phyloP scores from a whole-genome alignment of 805 yeast genomes.

The Saccharomycopsis javanensis region DNA sequence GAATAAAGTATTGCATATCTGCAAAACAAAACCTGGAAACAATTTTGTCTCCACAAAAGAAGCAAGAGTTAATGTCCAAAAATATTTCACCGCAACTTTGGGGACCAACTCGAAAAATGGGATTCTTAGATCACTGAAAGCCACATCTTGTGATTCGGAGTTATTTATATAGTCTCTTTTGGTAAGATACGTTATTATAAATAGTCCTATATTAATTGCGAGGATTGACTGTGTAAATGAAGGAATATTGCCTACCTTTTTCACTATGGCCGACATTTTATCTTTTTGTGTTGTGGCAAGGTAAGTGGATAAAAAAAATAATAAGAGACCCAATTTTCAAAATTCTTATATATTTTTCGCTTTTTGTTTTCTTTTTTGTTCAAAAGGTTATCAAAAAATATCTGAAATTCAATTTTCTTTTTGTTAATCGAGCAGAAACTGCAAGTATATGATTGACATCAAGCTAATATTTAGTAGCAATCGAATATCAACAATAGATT shows the following conservation, averaged over 20 bases:
- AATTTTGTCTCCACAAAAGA: constrained; percentile 51
- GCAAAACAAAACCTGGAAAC: constrained; percentile 36
- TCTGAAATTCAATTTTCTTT: no score
- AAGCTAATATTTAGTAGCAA: no score
- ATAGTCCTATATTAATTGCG: not conserved
- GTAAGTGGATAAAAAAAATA: not conserved
- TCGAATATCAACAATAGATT: no score
- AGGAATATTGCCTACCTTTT: not conserved
- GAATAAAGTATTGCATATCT: constrained; percentile 40
- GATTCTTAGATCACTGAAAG: constrained; percentile 36
- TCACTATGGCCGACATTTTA: constrained; percentile 4
- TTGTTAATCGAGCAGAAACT: no score
- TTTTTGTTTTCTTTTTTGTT: no score
- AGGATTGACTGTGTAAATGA: not conserved
- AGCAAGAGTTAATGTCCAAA: constrained; percentile 56
- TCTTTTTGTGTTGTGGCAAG: not conserved
- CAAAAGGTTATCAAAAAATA: no score
- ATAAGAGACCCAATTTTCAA: constrained; percentile 3
- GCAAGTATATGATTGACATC: no score
- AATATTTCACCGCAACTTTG: constrained; percentile 40
- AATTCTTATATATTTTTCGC: no score
- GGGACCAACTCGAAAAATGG: constrained; percentile 63
- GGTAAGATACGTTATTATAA: not conserved
- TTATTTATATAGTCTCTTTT: not conserved
- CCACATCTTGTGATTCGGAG: constrained; percentile 17